Evolutionary conservation across 306 rosid species (phyloP), one percentile per base, ranked within the genome.

Genomic region (Quercus ilex): DNA sequence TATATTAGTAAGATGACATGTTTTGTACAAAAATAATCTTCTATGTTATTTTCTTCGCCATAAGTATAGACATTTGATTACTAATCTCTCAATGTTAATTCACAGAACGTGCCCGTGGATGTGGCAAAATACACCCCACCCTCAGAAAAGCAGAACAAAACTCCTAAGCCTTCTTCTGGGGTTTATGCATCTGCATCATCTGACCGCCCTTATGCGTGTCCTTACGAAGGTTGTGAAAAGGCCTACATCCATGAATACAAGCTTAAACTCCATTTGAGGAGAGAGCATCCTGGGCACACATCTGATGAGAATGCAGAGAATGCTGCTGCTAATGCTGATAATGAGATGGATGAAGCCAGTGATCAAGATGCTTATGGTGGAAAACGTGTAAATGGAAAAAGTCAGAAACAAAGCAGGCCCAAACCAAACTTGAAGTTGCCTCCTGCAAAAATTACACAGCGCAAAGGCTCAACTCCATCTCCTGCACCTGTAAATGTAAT

Each of bases 241-340:
- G 97, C 97, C 10, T 94, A 91, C 85, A 91, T 94, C 79, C 99
- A 94, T 52, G 97, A 91, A 83, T 91, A 94, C 92, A 94, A 94
- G 88, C 98, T 94, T 74, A 94, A 87, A 71, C 95, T 91, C 75
- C 99, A 94, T 89, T 84, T 92, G 55, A 91, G 92, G 86, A 90
- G 94, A 85, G 97, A 90, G 84, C 99, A 95, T 82, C 99, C 97
- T 5, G 98, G 91, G 21, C 97, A 90, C 74, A 75, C 86, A 75
- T 85, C 79, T 31, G 99, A 95, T 70, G 97, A 91, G 83, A 89
- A 83, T 81, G 90, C 85, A 0, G 88, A 87, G 80, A 86, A 89
- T 81, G 87, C 88, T 49, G 83, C 77, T 31, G 90, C 88, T 64
- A 86, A 85, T 77, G 92, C 83, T 79, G 91, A 91, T 78, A 88